Percentiles rank a stretch among this genome's conserved stretches.
These are phyloP conservation scores for Penicillium hordei DNA, from an alignment of 2,329 filamentous ascomycete species.

Conservation along the genomic window DNA sequence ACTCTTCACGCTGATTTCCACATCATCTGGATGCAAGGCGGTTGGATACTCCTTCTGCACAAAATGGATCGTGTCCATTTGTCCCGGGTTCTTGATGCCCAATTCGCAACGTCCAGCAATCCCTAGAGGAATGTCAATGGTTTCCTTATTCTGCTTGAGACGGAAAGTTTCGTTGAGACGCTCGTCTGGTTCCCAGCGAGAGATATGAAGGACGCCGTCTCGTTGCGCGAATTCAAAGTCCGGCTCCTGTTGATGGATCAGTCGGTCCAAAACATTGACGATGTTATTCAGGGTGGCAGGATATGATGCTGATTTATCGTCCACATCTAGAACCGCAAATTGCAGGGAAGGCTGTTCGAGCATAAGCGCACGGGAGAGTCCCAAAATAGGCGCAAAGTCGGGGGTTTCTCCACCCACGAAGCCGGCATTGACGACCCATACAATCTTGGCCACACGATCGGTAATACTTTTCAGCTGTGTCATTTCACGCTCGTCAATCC, in stretches of 20 bases:
- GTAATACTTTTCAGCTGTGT: slow-evolving; percentile 9
- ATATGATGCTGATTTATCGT: not conserved
- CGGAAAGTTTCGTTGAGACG: slow-evolving; percentile 12
- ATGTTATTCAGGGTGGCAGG: not conserved
- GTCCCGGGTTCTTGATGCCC: not conserved
- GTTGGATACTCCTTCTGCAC: not conserved
- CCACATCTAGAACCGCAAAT: slow-evolving; percentile 2
- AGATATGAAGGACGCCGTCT: slow-evolving; percentile 10
- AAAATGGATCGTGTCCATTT: not conserved
- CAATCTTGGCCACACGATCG: slow-evolving; percentile 3
- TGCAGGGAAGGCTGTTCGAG: slow-evolving; percentile 15
- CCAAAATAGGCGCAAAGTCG: slow-evolving; percentile 8
- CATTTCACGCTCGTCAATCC: slow-evolving; percentile 4
- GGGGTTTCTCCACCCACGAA: slow-evolving; percentile 4
- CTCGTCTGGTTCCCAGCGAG: slow-evolving; percentile 15
- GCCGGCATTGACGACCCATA: slow-evolving; percentile 13
- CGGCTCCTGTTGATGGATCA: not conserved
- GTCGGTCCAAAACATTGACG: not conserved
- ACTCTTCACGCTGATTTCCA: not conserved
- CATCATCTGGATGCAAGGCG: not conserved
- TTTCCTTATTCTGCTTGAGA: not conserved
- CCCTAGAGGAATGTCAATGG: not conserved
- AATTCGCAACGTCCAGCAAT: not conserved
- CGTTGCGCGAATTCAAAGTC: slow-evolving; percentile 10
- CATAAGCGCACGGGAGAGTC: slow-evolving; percentile 8